Percentiles rank a stretch among this genome's conserved stretches.
Evolutionary conservation across 192 early-diverging fungal genomes (phyloP).

Genomic region (Gamsiella multidivaricata): DNA sequence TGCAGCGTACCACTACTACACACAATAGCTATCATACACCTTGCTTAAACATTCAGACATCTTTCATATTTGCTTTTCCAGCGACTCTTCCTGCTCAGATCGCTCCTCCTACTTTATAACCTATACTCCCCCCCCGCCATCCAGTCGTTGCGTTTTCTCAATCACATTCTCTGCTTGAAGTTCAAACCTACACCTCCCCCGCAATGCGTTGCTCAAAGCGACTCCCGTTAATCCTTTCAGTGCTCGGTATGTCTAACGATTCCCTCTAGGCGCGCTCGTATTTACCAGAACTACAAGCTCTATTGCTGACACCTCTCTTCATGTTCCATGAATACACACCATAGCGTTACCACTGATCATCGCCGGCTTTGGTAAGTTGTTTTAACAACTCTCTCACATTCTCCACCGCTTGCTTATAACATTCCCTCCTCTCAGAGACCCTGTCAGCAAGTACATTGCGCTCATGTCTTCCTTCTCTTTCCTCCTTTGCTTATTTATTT

Average conservation of each 20-base stretch:
- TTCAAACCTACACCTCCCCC: neutral
- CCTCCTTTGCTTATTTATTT: neutral
- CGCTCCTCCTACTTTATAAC: neutral
- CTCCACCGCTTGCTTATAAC: no score
- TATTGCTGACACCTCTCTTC: neutral
- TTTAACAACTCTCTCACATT: no score
- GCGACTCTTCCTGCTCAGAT: neutral
- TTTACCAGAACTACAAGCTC: neutral
- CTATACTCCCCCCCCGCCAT: neutral
- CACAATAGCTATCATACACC: no score
- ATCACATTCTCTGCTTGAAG: neutral
- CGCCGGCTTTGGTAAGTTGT: conserved; percentile 22
- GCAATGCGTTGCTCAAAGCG: conserved; percentile 53
- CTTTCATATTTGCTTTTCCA: neutral
- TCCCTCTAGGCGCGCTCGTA: neutral
- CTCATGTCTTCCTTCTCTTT: neutral
- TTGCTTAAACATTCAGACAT: neutral
- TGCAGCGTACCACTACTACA: no score
- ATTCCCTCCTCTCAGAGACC: no score
- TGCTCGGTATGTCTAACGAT: conserved; percentile 19
- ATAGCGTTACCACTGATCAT: conserved; percentile 39
- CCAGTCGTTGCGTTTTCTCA: neutral
- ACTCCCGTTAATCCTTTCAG: conserved; percentile 48
- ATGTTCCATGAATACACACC: no score
- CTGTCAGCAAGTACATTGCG: neutral